A percentile compares a stretch with the other conserved stretches of the same genome.
Evolutionary conservation across 2,329 filamentous ascomycete species (phyloP).

Genomic region (Talaromyces islandicus): DNA sequence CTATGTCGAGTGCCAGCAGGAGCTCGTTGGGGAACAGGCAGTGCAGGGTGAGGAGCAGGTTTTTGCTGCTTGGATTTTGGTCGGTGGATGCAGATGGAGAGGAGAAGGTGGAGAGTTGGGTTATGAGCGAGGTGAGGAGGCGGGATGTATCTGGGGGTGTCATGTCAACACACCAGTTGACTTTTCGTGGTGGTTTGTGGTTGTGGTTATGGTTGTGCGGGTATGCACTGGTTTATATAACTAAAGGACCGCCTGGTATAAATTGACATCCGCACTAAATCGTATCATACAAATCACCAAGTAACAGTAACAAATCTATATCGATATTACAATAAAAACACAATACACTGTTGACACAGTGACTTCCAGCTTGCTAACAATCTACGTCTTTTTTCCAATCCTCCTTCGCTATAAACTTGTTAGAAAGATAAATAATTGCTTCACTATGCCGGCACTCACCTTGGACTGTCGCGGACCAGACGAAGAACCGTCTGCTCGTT

Average conservation of each 20-base stretch:
- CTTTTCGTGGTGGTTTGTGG: not conserved
- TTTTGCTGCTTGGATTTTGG: conserved; percentile 26
- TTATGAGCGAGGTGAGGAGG: conserved; percentile 7
- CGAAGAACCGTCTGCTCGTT: not conserved
- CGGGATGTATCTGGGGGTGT: not conserved
- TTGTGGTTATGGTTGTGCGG: not conserved
- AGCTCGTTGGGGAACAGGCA: conserved; percentile 76
- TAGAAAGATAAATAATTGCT: not conserved
- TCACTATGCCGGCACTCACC: not conserved
- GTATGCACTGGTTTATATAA: no score
- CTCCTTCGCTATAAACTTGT: not conserved
- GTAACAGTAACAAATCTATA: not conserved
- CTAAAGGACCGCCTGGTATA: not conserved
- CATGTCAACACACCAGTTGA: not conserved
- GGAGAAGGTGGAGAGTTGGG: conserved; percentile 6
- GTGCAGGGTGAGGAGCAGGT: conserved; percentile 72
- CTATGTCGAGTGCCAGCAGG: conserved; percentile 77
- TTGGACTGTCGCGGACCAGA: not conserved
- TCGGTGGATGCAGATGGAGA: conserved; percentile 2
- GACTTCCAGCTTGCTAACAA: no score
- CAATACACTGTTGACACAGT: not conserved
- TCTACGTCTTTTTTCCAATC: not conserved
- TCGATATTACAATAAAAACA: not conserved
- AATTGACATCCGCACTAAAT: not conserved
- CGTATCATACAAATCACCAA: not conserved